phyloP scores from a whole-genome alignment of 1,139 yeast genomes.

The Eremothecium gossypii region DNA sequence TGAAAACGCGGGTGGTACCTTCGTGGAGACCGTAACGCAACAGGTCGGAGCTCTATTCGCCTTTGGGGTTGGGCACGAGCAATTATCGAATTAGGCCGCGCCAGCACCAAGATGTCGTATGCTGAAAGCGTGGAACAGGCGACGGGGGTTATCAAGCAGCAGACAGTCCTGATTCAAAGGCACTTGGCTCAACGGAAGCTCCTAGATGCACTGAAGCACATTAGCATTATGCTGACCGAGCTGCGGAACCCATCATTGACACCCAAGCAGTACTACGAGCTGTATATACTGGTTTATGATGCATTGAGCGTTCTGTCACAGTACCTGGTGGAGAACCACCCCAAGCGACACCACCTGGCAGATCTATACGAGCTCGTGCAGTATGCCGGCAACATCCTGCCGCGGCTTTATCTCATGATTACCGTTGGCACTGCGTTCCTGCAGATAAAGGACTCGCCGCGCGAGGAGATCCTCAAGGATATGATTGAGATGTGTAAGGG shows the following conservation, averaged over 20 bases:
- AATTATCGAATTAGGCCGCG: background rate
- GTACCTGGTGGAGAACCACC: constrained; percentile 59
- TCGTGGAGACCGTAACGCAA: background rate
- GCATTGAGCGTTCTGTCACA: constrained; percentile 62
- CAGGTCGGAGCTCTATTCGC: background rate
- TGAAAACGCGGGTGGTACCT: background rate
- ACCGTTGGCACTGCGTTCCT: constrained; percentile 89
- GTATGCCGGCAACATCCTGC: constrained; percentile 88
- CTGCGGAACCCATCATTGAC: constrained; percentile 64
- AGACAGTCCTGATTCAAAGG: constrained; percentile 67
- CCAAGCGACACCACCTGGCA: constrained; percentile 61
- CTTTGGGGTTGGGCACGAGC: background rate
- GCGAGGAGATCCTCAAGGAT: constrained; percentile 81
- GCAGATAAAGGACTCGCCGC: constrained; percentile 70
- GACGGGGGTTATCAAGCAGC: constrained; percentile 45
- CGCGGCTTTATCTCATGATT: constrained; percentile 87
- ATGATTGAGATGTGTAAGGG: constrained; percentile 98
- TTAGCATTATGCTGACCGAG: constrained; percentile 75
- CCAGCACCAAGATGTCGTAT: constrained; percentile 17
- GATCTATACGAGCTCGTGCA: constrained; percentile 92
- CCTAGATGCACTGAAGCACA: constrained; percentile 83
- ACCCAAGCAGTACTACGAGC: constrained; percentile 90
- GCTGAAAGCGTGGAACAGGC: constrained; percentile 25
- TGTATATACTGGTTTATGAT: constrained; percentile 80
- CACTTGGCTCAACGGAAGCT: constrained; percentile 59